Base-by-base conservation (phyloP, 2,329 filamentous ascomycete species). In the Trichoderma sp. region DNA sequence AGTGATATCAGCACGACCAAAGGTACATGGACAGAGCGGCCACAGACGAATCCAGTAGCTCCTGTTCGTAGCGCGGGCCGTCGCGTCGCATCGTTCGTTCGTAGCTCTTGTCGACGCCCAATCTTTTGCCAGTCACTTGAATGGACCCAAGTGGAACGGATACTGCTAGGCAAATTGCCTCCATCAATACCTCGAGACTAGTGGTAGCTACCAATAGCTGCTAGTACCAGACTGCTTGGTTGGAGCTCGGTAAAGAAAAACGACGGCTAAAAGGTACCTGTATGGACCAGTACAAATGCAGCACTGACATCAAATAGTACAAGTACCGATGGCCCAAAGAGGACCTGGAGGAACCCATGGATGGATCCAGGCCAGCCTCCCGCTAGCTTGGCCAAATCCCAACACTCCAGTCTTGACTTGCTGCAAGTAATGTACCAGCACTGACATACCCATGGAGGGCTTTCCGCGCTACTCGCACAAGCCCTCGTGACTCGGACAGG, bases 41-140 rank as follows among this genome's bases (percentile, higher is more conserved):
- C 45, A 53, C 11, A 24, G 50, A 56, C 21, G 21, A 56, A 56
- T 45, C 9, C 11, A 56, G 50, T 56, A 56, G 41, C 41, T 45
- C 50, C 50, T 24, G 60, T 35, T 63, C 3, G 33, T 65, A 65
- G 60, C 71, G 71, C 71, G 71, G 71, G 71, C 71, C 71, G 71
- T 65, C 60, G 71, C 60, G 71, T 64, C 71, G 41, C 71, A 50
- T 64, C 59, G 21, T 21, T 16, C 38, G 33, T 21, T 21, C 12
- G 24, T 60, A 41, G 53, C 21, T 50, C 38, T 33, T 7, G 64
- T 31, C 31, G 33, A n/a, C 67, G 35, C 29, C 60, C 24, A 64
- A 31, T 7, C 27, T 38, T 18, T 50, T 21, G 45, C n/a, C n/a
- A 53, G 45, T 53, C n/a, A 53, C 45, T 53, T 21, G 18, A 12